A percentile compares a stretch with the other conserved stretches of the same genome.
These are phyloP conservation scores for Withania somnifera DNA, from an alignment of 305 asterid genomes.

Conservation along the genomic window DNA sequence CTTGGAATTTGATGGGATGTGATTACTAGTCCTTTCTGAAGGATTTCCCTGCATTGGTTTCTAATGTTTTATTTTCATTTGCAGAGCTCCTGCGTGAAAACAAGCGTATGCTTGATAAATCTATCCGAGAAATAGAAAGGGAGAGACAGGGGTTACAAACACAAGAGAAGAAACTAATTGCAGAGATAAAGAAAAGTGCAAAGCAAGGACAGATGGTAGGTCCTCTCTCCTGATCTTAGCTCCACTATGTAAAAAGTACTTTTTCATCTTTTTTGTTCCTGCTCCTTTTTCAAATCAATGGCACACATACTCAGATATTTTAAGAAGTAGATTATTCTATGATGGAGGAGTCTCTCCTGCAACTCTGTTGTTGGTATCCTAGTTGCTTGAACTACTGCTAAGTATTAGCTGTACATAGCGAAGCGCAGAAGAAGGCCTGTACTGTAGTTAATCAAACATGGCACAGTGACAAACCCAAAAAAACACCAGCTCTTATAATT, in stretches of 20 bases:
- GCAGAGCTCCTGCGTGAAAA: constrained; percentile 96
- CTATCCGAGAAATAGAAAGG: constrained; percentile 92
- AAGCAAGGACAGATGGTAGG: constrained; percentile 99
- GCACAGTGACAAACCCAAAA: background rate
- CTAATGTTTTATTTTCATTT: background rate
- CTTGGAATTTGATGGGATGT: background rate
- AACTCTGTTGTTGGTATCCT: background rate
- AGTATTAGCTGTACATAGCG: background rate
- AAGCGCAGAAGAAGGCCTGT: background rate
- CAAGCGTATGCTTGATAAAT: constrained; percentile 96
- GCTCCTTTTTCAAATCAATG: background rate
- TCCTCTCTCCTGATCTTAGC: background rate
- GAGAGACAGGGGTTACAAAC: constrained; percentile 92
- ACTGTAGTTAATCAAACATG: background rate
- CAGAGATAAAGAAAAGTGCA: constrained; percentile 93
- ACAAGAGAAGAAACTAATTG: constrained; percentile 87
- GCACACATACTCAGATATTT: background rate
- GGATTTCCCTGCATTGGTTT: background rate
- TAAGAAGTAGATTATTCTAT: background rate
- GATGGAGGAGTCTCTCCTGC: background rate
- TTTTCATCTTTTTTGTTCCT: background rate
- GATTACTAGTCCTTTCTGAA: background rate
- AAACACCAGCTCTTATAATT: background rate
- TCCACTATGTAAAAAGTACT: background rate
- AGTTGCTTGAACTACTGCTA: background rate